Percentiles rank a stretch among this genome's conserved stretches.
Evolutionary conservation across 441 rosid genomes (phyloP).

Genomic region (Croton laevigatus): DNA sequence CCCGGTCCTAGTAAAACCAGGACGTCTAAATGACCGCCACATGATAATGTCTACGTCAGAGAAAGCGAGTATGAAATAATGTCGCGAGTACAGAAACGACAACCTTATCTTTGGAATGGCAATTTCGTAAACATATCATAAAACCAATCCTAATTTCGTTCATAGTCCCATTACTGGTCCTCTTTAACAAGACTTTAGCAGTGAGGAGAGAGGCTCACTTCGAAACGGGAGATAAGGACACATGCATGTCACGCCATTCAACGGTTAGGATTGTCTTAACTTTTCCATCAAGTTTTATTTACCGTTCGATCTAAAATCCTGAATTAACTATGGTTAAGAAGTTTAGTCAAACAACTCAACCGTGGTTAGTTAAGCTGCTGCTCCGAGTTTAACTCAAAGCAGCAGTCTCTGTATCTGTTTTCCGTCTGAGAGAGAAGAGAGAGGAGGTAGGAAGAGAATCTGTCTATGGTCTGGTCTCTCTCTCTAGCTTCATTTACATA

Average conservation of each 20-base stretch:
- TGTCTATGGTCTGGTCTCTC: conserved; percentile 21
- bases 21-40: conserved; percentile 18
- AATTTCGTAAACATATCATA: conserved; percentile 16
- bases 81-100: neutral
- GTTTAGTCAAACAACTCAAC: conserved; percentile 21
- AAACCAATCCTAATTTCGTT: conserved; percentile 20
- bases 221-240: conserved; percentile 68
- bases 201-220: conserved; percentile 23
- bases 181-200: conserved; percentile 22
- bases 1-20: neutral
- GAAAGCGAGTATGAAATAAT: conserved; percentile 20
- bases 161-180: conserved; percentile 30
- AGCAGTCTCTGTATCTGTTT: neutral
- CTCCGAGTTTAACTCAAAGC: conserved; percentile 22
- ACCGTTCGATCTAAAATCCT: conserved; percentile 43
- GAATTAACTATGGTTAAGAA: conserved; percentile 27
- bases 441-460: neutral
- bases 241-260: conserved; percentile 59
- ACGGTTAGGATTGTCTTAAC: conserved; percentile 46
- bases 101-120: conserved; percentile 36
- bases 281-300: conserved; percentile 15
- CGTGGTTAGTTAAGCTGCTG: conserved; percentile 31
- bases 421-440: neutral
- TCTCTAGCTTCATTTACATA: conserved; percentile 18
- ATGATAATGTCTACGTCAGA: conserved; percentile 27